Conservation (phyloP, 306 rosid species). For the Medicago lupulina region DNA sequence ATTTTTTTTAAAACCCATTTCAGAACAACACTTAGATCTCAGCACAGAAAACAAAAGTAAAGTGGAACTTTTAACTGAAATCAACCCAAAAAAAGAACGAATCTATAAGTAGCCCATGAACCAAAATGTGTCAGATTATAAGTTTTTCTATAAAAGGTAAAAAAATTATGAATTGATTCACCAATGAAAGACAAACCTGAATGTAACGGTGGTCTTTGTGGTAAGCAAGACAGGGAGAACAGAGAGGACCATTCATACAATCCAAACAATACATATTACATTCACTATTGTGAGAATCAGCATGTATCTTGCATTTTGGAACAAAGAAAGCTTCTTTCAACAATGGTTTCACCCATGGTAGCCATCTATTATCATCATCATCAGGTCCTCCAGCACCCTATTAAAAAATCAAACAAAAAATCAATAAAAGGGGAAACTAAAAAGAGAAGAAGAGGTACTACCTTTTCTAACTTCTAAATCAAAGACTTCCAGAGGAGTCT, state of each 20-base stretch:
- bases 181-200: slow-evolving; percentile 57
- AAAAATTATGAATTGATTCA: not conserved
- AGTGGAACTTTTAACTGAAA: not conserved
- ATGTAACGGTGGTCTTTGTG: slow-evolving; percentile 93
- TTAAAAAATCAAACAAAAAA: no score
- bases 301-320: no score
- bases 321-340: no score
- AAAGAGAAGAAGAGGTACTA: no score
- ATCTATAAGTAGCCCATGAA: slow-evolving; percentile 10
- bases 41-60: slow-evolving; percentile 7
- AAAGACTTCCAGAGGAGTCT: no score
- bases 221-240: slow-evolving; percentile 80
- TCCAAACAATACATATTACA: no score
- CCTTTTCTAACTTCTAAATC: no score
- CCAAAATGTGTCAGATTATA: slow-evolving; percentile 37
- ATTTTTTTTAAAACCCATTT: slow-evolving; percentile 1
- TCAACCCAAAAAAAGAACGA: slow-evolving; percentile 15
- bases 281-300: no score
- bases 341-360: no score
- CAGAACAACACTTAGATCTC: slow-evolving; percentile 10
- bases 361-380: no score
- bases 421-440: no score
- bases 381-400: no score
- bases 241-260: slow-evolving; percentile 92
- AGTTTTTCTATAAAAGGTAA: not conserved